Conservation (phyloP, 2,329 filamentous ascomycete species). For the Fusarium scirpi region DNA sequence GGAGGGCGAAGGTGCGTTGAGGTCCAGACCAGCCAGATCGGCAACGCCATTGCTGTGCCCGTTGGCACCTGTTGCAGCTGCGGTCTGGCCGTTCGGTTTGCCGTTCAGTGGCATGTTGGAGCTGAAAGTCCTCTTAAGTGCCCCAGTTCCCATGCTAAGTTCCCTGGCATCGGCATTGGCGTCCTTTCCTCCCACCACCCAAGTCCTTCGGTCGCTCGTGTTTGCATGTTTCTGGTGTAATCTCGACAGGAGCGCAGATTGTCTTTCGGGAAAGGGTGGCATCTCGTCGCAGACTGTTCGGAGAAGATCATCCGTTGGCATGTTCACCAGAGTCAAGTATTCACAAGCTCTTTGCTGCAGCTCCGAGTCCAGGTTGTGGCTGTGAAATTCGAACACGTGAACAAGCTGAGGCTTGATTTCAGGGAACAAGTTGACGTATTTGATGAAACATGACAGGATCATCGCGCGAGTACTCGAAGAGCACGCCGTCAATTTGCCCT, state of each 20-base stretch:
- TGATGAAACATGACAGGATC: conserved; percentile 94
- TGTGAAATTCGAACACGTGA: conserved; percentile 90
- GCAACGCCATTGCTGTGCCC: conserved; percentile 64
- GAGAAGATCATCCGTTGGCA: conserved; percentile 90
- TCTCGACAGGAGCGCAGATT: conserved; percentile 90
- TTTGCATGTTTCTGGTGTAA: conserved; percentile 94
- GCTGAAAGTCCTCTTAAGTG: conserved; percentile 88
- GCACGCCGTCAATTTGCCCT: conserved; percentile 88
- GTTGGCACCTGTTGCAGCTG: conserved; percentile 62
- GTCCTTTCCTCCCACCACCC: conserved; percentile 97
- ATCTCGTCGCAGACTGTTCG: conserved; percentile 98
- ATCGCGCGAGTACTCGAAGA: conserved; percentile 92
- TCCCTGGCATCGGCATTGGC: conserved; percentile 86
- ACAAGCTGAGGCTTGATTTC: conserved; percentile 97
- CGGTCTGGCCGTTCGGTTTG: conserved; percentile 56
- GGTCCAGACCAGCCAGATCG: conserved; percentile 86
- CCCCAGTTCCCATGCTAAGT: conserved; percentile 82
- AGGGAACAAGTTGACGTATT: conserved; percentile 97
- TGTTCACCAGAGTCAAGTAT: conserved; percentile 85
- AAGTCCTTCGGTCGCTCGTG: conserved; percentile 94
- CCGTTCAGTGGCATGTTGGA: conserved; percentile 64
- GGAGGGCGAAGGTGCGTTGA: conserved; percentile 70
- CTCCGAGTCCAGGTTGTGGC: conserved; percentile 93
- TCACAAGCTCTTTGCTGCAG: conserved; percentile 97
- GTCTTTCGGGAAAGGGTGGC: conserved; percentile 95